A percentile compares a stretch with the other conserved stretches of the same genome.
phyloP scores from a whole-genome alignment of 2,329 filamentous ascomycete species.

The Herpotrichia juniperi region DNA sequence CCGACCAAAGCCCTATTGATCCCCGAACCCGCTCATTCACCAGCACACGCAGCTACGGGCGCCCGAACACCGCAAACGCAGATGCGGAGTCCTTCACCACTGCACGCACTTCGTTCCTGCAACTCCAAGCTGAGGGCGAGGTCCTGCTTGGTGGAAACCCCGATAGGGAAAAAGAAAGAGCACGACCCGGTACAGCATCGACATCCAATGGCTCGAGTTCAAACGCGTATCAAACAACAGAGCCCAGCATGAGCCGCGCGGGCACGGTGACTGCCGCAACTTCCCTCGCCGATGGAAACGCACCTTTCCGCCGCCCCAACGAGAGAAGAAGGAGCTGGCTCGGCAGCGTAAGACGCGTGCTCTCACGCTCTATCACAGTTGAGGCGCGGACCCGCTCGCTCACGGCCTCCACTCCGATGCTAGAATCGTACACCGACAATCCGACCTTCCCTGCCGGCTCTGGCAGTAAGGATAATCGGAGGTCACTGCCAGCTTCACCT shows the following conservation, averaged over 20 bases:
- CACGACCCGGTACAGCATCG: conserved; percentile 38
- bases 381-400: conserved; percentile 35
- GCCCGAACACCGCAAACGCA: conserved; percentile 29
- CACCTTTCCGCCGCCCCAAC: conserved; percentile 20
- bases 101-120: conserved; percentile 55
- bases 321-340: conserved; percentile 45
- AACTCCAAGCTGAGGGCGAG: conserved; percentile 59
- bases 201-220: conserved; percentile 32
- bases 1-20: conserved; percentile 26
- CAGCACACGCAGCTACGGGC: conserved; percentile 45
- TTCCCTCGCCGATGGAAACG: conserved; percentile 29
- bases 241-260: conserved; percentile 27
- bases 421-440: conserved; percentile 38
- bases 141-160: conserved; percentile 55
- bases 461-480: conserved; percentile 14
- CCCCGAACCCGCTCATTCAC: conserved; percentile 34
- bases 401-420: conserved; percentile 26
- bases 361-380: conserved; percentile 36
- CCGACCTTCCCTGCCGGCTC: conserved; percentile 20
- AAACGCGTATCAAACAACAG: conserved; percentile 28
- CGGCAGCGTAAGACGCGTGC: conserved; percentile 43
- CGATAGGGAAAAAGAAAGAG: conserved; percentile 23
- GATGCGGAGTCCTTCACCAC: conserved; percentile 60
- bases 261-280: conserved; percentile 34
- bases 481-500: conserved; percentile 27